Base-by-base conservation (phyloP, 169 alveolate genomes). In the Plasmodium relictum region DNA sequence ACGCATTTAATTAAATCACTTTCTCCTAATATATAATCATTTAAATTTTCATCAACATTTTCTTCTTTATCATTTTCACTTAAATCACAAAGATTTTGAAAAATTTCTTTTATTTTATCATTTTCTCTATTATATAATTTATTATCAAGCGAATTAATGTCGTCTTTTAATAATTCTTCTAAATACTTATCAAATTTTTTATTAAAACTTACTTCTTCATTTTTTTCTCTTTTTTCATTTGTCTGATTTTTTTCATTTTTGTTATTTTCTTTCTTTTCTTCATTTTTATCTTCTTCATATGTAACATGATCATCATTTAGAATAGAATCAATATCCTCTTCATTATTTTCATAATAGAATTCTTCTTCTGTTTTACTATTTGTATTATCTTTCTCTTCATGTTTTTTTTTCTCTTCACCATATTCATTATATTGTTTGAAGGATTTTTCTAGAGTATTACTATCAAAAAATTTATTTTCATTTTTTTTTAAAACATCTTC, bases 1-100 rank as follows among this genome's bases (percentile, higher is more conserved):
- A 83, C 72, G 44, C 91, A 83, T 31, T 83, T 83, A 7, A 83
- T 61, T 24, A 83, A 62, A 22, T 83, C 91, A 26, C 91, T 52
- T 37, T 83, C 56, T 45, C 91, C 91, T 20, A 83, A 45, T 42
- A 83, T 83, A 45, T 83, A 83, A 83, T 83, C 91, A 54, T 83
- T 50, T 62, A 83, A 45, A 22, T 12, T 66, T 39, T 42, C 56
- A 39, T 83, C 83, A 20, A 31, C 18, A 50, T 37, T 42, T 16
- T 59, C 71, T 8, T 45, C 69, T 68, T 66, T 83, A 22, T 83
- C 78, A 26, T 83, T 62, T 20, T 83, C 91, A 83, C 31, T 68
- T 5, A 74, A 58, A 48, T 83, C 91, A 37, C 52, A 83, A 2
- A 83, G 37, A 48, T 83, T 83, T 9, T 61, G 63, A n/a, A 83